phyloP scores from a whole-genome alignment of 352 stramenopile species.

The Aphanomyces stellatus region DNA sequence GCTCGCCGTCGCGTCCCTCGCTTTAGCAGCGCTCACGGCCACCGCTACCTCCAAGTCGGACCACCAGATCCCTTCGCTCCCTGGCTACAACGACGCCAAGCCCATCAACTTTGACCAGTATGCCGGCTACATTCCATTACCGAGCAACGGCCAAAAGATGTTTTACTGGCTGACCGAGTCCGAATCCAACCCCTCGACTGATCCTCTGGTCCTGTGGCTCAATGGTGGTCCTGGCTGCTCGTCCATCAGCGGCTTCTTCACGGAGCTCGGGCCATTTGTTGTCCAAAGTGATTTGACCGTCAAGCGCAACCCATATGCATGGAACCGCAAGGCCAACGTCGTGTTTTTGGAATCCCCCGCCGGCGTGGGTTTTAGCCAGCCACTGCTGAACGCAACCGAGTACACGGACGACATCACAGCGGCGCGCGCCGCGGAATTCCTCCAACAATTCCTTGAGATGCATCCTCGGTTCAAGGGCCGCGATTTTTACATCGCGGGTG shows the following conservation, averaged over 20 bases:
- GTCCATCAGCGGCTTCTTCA: conserved; percentile 57
- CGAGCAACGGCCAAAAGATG: conserved; percentile 35
- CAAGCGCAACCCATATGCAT: conserved; percentile 67
- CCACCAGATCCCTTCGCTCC: conserved; percentile 41
- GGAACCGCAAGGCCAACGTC: conserved; percentile 83
- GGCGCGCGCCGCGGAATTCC: conserved; percentile 43
- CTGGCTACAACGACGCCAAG: conserved; percentile 31
- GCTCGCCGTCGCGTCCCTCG: neutral
- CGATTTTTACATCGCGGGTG: conserved; percentile 78
- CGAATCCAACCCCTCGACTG: conserved; percentile 40
- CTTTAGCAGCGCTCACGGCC: conserved; percentile 8
- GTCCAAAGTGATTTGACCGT: conserved; percentile 40
- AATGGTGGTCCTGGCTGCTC: conserved; percentile 74
- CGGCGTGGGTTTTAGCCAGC: conserved; percentile 61
- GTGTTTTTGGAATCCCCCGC: conserved; percentile 81
- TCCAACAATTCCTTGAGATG: conserved; percentile 51
- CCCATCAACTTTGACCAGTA: conserved; percentile 63
- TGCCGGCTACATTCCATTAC: conserved; percentile 40
- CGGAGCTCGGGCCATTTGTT: conserved; percentile 58
- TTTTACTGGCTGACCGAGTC: conserved; percentile 79
- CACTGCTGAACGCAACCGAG: conserved; percentile 38
- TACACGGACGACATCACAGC: conserved; percentile 52
- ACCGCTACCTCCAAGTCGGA: conserved; percentile 26
- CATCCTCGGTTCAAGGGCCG: conserved; percentile 57
- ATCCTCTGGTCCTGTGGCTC: conserved; percentile 75